phyloP scores from a whole-genome alignment of 2,329 filamentous ascomycete species.

The Neofusicoccum laricinum region DNA sequence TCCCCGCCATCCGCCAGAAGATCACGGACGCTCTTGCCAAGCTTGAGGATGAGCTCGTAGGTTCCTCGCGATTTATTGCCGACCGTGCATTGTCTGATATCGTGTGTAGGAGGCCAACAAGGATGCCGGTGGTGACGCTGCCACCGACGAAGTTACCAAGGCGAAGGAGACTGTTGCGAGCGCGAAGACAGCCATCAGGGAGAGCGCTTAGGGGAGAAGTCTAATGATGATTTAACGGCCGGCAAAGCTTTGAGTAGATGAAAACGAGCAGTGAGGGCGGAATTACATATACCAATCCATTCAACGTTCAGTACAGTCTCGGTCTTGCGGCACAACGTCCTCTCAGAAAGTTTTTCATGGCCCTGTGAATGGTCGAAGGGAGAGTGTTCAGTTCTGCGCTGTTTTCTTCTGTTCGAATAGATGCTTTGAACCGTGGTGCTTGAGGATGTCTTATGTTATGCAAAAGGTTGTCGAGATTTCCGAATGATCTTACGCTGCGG shows the following conservation, averaged over 20 bases:
- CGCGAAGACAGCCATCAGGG: constrained; percentile 40
- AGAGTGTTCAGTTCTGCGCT: too few relatives aligned
- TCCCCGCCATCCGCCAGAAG: constrained; percentile 68
- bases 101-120: constrained; percentile 39
- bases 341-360: too few relatives aligned
- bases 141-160: constrained; percentile 45
- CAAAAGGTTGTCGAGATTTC: too few relatives aligned
- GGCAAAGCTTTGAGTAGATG: neutral
- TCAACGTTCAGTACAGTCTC: neutral
- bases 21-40: constrained; percentile 70
- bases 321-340: neutral
- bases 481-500: too few relatives aligned
- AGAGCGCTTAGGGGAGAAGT: constrained; percentile 21
- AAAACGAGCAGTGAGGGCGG: neutral
- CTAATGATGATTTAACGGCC: neutral
- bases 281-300: neutral
- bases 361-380: too few relatives aligned
- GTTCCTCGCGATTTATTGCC: neutral
- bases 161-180: constrained; percentile 41
- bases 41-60: constrained; percentile 72
- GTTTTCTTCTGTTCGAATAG: too few relatives aligned
- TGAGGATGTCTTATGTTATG: too few relatives aligned
- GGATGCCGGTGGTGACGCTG: constrained; percentile 35
- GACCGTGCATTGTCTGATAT: constrained; percentile 13
- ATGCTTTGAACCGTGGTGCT: too few relatives aligned